A percentile compares a stretch with the other conserved stretches of the same genome.
Evolutionary conservation across 176 grass and related monocot species (phyloP).

Genomic region (Phragmites australis): DNA sequence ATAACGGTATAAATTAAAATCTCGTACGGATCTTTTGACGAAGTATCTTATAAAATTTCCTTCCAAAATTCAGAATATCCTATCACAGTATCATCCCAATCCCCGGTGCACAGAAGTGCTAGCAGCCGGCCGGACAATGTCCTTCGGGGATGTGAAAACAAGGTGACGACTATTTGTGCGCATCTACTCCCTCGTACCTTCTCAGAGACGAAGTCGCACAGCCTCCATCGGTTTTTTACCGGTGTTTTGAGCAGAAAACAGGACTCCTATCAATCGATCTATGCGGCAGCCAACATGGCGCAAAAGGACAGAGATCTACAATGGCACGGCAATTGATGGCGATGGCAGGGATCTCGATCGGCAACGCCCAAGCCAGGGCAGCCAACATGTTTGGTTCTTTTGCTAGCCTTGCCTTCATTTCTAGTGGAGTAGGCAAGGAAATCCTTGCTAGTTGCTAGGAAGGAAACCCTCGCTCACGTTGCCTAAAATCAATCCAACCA

Average conservation of each 20-base stretch:
- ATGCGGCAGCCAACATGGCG: too few species aligned
- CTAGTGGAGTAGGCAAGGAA: background rate
- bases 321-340: background rate
- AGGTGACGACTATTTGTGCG: background rate
- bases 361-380: background rate
- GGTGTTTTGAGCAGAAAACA: too few species aligned
- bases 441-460: background rate
- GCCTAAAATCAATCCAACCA: background rate
- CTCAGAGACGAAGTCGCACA: background rate
- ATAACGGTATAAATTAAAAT: too few species aligned
- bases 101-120: background rate
- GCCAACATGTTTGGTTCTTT: too few species aligned
- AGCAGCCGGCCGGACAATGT: background rate
- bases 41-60: too few species aligned
- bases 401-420: background rate
- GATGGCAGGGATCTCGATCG: background rate
- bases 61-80: too few species aligned
- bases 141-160: background rate
- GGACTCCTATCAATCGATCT: too few species aligned
- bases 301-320: conserved; percentile 10
- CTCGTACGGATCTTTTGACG: too few species aligned
- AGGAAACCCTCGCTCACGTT: background rate
- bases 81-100: background rate
- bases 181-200: conserved; percentile 5
- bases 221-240: background rate